Conservation (phyloP, 2,329 filamentous ascomycete species). For the Setomelanomma holmii region DNA sequence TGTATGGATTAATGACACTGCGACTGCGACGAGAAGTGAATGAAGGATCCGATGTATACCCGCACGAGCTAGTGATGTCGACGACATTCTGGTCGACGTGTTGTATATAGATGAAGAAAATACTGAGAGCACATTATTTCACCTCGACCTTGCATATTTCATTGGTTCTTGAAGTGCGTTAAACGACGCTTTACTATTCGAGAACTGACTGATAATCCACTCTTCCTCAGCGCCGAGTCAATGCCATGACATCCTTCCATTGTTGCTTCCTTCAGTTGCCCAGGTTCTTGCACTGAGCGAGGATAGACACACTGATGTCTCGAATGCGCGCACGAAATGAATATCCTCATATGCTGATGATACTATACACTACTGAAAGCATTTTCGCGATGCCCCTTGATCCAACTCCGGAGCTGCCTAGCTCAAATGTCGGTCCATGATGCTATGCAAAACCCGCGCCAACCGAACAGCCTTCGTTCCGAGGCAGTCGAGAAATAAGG, state of each 20-base stretch:
- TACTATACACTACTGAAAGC: neutral
- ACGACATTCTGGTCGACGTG: neutral
- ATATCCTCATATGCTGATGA: neutral
- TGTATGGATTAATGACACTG: neutral
- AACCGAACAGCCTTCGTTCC: no score
- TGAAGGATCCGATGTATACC: neutral
- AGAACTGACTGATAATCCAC: no score
- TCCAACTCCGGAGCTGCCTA: neutral
- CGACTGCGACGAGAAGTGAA: no score
- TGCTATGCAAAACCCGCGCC: neutral
- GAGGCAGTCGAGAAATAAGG: neutral
- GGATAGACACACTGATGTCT: no score
- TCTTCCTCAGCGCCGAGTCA: no score
- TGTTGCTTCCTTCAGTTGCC: no score
- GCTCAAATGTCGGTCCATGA: neutral
- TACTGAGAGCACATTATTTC: no score
- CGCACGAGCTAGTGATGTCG: neutral
- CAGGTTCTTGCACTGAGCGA: no score
- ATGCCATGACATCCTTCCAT: no score
- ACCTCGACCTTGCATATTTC: no score
- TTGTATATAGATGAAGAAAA: constrained; percentile 1
- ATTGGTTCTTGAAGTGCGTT: no score
- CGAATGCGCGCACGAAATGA: neutral
- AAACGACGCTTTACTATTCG: no score
- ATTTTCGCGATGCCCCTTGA: neutral